These are phyloP conservation scores for Pistacia atlantica DNA, from an alignment of 345 rosid genomes.

Conservation along the genomic window DNA sequence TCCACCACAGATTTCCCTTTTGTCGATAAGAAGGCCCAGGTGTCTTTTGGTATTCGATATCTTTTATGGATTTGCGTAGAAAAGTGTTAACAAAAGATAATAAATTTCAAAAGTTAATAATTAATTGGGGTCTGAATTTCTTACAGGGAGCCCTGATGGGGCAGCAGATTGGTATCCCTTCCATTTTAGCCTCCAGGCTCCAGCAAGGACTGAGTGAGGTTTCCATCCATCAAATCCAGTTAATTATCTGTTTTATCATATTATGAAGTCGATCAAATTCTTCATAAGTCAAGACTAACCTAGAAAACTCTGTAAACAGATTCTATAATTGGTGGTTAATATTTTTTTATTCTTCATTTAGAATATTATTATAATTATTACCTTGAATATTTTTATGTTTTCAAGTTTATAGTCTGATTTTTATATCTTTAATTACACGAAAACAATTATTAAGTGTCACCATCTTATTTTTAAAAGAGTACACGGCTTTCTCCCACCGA, in stretches of 20 bases:
- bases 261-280: background rate
- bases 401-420: too few relatives aligned
- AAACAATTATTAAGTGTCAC: too few relatives aligned
- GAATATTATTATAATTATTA: background rate
- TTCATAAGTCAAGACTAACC: background rate
- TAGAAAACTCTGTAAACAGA: background rate
- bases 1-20: background rate
- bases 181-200: background rate
- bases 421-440: too few relatives aligned
- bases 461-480: too few relatives aligned
- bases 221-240: too few relatives aligned
- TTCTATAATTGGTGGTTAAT: background rate
- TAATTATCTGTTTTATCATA: background rate
- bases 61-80: background rate
- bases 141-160: background rate
- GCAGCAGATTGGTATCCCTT: too few relatives aligned
- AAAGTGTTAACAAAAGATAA: background rate
- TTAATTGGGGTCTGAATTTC: background rate
- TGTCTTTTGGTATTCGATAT: background rate
- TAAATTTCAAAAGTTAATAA: too few relatives aligned
- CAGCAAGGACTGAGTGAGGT: background rate
- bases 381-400: too few relatives aligned
- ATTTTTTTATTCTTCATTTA: background rate
- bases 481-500: too few relatives aligned
- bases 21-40: too few relatives aligned